Percentiles rank a stretch among this genome's conserved stretches.
phyloP scores from a whole-genome alignment of 768 basidiomycete species.

The Kwoniella dejecticola region DNA sequence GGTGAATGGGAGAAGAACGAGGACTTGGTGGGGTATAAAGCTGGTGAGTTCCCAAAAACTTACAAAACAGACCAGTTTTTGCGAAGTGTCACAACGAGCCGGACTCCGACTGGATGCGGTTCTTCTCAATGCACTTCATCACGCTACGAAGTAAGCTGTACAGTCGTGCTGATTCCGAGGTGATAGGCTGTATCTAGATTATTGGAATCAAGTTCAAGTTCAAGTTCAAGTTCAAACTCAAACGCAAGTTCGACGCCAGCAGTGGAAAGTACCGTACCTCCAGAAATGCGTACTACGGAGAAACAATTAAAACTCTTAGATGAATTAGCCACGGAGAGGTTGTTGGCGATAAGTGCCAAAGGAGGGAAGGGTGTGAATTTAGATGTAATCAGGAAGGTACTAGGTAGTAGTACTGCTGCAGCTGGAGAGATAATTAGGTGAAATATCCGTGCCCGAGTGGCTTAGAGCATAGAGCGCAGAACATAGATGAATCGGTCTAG shows the following conservation, averaged over 20 bases:
- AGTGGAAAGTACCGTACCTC: conserved; percentile 25
- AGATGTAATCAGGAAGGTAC: conserved; percentile 26
- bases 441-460: too few relatives aligned
- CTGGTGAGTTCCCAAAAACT: conserved; percentile 27
- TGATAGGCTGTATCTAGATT: conserved; percentile 24
- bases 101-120: too few relatives aligned
- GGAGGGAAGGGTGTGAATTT: conserved; percentile 29
- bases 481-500: too few relatives aligned
- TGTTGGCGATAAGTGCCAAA: conserved; percentile 24
- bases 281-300: conserved; percentile 13
- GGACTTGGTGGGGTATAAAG: conserved; percentile 52
- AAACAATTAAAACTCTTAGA: conserved; percentile 32
- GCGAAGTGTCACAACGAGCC: too few relatives aligned
- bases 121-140: too few relatives aligned
- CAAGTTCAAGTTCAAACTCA: background rate
- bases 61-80: conserved; percentile 17
- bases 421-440: conserved; percentile 1
- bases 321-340: conserved; percentile 39
- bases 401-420: conserved; percentile 4
- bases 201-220: conserved; percentile 15
- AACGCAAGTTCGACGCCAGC: too few relatives aligned
- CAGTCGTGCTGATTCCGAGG: too few relatives aligned
- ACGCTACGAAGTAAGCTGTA: too few relatives aligned
- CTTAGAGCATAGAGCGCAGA: too few relatives aligned
- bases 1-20: conserved; percentile 28